Evolutionary conservation across 2,329 filamentous ascomycete genomes (phyloP), one percentile per base, ranked within the genome.

Genomic region (Exserohilum turcica): DNA sequence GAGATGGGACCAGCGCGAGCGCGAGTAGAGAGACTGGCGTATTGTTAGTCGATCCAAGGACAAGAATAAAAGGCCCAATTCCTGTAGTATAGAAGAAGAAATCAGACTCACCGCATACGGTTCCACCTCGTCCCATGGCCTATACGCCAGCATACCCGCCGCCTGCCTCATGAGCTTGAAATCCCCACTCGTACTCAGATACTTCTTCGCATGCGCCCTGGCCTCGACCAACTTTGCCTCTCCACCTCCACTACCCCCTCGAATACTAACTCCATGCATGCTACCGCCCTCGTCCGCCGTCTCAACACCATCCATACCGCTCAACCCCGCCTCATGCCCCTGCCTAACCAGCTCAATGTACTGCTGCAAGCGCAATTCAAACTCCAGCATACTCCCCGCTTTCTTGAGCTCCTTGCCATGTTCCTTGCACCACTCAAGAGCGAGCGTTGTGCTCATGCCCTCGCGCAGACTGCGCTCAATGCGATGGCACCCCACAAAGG

Each of bases 351-450:
- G 82, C 75, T 97, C 94, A 65, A 97, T 92, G 73, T 92, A 97
- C 73, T 97, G 92, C 74, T 99, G 94, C 66, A 95, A 82, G 10
- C 94, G 87, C 37, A 99, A 83, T 80, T 96, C 91, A 69, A 96
- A 96, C 74, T 99, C 94, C 13, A 99, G 83, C 61, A 89, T 90
- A 67, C 88, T 91, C 82, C 90, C 88, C 76, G 90, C 88, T 80
- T 94, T 96, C 70, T 92, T 90, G 54, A 99, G 78, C 58, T 92
- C 89, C 67, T 93, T 92, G 75, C 95, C 94, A 75, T 97, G 96
- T 67, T 97, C 93, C 13, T 82, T 85, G 73, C 94, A 97, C 94
- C 94, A 99, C 10, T 86, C 84, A 48, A 99, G 76, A 18, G 92
- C 92, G 65, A 95, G 90, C 31, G 82, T 81, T 4, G 93, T 89